Conservation (phyloP, 1,284 basidiomycete genomes). For the Tilletia horrida region DNA sequence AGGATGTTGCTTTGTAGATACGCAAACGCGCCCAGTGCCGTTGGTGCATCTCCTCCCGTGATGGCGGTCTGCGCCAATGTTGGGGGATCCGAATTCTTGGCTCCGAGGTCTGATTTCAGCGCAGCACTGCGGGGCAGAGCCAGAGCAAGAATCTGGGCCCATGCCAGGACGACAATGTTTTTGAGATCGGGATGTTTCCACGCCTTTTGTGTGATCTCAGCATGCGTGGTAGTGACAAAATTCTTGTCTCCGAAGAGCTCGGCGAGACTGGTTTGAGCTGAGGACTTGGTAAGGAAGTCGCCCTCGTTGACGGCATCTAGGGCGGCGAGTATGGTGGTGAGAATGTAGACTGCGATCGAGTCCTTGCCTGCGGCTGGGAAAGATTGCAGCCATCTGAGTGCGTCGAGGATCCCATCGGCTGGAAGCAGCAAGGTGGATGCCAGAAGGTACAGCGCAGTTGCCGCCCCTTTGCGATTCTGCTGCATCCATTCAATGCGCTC, state of each 20-base stretch:
- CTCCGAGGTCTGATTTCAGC: constrained; percentile 38
- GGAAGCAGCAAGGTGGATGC: constrained; percentile 43
- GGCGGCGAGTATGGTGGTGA: constrained; percentile 66
- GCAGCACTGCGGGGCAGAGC: constrained; percentile 39
- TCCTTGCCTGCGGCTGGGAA: constrained; percentile 55
- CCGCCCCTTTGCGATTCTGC: constrained; percentile 46
- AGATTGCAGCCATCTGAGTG: constrained; percentile 30
- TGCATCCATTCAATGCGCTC: constrained; percentile 43
- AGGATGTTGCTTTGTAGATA: constrained; percentile 62
- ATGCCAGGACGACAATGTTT: constrained; percentile 74
- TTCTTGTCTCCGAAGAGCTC: constrained; percentile 41
- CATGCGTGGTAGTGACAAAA: constrained; percentile 44
- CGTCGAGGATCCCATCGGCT: constrained; percentile 29
- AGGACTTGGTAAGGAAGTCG: neutral
- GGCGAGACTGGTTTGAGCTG: constrained; percentile 24
- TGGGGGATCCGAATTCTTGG: constrained; percentile 38
- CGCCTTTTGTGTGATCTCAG: constrained; percentile 37
- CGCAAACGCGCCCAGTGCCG: constrained; percentile 66
- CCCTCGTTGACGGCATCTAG: constrained; percentile 62
- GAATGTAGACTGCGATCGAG: constrained; percentile 68
- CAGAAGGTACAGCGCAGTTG: constrained; percentile 48
- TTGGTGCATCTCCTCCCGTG: constrained; percentile 19
- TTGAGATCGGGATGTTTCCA: constrained; percentile 76
- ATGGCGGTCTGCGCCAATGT: constrained; percentile 20
- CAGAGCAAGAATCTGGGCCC: constrained; percentile 66